Evolutionary conservation across 1,284 basidiomycete genomes (phyloP).

Genomic region (Cryptococcus amylolentus): DNA sequence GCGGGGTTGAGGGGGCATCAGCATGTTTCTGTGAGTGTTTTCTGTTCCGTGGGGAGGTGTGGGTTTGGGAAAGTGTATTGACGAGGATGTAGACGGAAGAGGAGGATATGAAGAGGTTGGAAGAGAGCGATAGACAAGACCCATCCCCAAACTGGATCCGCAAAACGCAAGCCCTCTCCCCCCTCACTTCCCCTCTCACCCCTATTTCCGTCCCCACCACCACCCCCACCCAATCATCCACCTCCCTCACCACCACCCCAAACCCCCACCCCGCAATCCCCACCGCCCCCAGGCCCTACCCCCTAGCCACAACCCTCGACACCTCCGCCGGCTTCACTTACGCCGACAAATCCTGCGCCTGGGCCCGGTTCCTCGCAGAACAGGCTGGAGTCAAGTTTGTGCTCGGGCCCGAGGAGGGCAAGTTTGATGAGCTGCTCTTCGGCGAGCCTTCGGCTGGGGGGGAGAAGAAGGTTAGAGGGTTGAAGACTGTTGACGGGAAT

Average conservation of each 20-base stretch:
- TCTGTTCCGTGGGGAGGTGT: no score
- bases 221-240: slow-evolving; percentile 5
- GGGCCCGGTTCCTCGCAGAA: slow-evolving; percentile 17
- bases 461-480: slow-evolving; percentile 12
- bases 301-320: slow-evolving; percentile 18
- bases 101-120: slow-evolving; percentile 5
- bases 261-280: background rate
- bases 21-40: slow-evolving; percentile 15
- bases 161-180: slow-evolving; percentile 4
- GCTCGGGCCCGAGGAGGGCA: slow-evolving; percentile 13
- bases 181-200: background rate
- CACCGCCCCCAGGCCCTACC: background rate
- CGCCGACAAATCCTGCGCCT: slow-evolving; percentile 26
- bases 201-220: no score
- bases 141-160: slow-evolving; percentile 6
- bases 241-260: slow-evolving; percentile 1
- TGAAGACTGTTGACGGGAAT: slow-evolving; percentile 24
- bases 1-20: slow-evolving; percentile 15
- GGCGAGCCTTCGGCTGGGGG: background rate
- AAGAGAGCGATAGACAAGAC: slow-evolving; percentile 1
- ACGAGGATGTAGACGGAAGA: slow-evolving; percentile 9
- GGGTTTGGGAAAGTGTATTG: background rate
- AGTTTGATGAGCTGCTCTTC: slow-evolving; percentile 13
- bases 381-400: slow-evolving; percentile 24
- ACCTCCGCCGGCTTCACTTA: slow-evolving; percentile 22